Evolutionary conservation across 768 basidiomycete genomes (phyloP).

Genomic region (Suillus spraguei): DNA sequence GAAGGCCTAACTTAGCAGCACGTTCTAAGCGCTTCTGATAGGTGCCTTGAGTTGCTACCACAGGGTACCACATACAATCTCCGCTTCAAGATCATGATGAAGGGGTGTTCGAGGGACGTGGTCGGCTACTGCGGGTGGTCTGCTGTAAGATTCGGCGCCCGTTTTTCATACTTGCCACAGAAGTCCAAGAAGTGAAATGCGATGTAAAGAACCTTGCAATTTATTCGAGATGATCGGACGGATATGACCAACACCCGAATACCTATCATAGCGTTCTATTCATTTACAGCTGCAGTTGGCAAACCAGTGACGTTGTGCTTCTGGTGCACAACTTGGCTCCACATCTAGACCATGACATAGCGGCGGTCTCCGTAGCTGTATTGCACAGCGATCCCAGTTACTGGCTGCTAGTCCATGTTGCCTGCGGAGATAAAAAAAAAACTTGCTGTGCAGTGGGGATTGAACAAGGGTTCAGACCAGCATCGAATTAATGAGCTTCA

Average conservation of each 20-base stretch:
- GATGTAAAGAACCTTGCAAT: constrained; percentile 15
- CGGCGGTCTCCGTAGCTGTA: not conserved
- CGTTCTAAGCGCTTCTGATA: not conserved
- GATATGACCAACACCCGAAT: constrained; percentile 4
- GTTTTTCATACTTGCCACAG: constrained; percentile 17
- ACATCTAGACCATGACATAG: not conserved
- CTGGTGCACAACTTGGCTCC: not conserved
- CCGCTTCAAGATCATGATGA: constrained; percentile 10
- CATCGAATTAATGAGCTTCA: constrained; percentile 9
- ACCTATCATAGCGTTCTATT: not conserved
- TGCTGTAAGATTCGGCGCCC: constrained; percentile 18
- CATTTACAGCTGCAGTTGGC: not conserved
- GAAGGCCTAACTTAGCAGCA: not conserved
- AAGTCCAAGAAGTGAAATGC: not conserved
- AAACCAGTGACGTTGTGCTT: not conserved
- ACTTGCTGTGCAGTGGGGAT: no score
- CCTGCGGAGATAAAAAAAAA: not conserved
- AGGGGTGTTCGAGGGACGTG: constrained; percentile 27
- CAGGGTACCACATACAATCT: not conserved
- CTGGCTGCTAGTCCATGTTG: not conserved
- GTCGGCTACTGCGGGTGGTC: constrained; percentile 13
- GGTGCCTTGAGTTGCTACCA: constrained; percentile 4
- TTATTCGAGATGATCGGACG: constrained; percentile 15
- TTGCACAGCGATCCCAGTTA: not conserved
- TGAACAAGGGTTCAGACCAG: constrained; percentile 9